Evolutionary conservation across 441 rosid genomes (phyloP).

Genomic region (Pelargonium citronellum): DNA sequence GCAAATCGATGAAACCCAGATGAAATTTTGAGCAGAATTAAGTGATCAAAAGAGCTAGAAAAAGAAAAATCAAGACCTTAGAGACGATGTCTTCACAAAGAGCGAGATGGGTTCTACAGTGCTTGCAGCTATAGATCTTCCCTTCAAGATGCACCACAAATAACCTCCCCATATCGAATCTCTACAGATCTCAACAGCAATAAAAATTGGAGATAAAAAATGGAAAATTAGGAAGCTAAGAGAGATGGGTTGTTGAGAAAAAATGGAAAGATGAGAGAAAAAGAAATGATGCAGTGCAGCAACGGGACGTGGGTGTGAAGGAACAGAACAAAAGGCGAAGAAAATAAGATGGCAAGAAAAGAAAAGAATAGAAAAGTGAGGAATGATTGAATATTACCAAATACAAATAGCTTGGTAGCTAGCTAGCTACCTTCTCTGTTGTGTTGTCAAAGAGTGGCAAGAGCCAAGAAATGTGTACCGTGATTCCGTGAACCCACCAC

Average conservation of each 20-base stretch:
- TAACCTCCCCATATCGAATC: slow-evolving; percentile 68
- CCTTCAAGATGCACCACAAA: slow-evolving; percentile 85
- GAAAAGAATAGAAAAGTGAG: background rate
- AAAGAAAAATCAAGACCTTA: slow-evolving; percentile 45
- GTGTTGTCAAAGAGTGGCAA: too few relatives aligned
- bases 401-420: too few relatives aligned
- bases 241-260: slow-evolving; percentile 3
- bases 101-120: slow-evolving; percentile 91
- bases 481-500: too few relatives aligned
- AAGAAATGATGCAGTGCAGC: background rate
- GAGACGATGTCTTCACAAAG: slow-evolving; percentile 65
- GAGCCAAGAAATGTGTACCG: too few relatives aligned
- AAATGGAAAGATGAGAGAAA: background rate
- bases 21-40: slow-evolving; percentile 15
- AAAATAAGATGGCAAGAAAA: background rate
- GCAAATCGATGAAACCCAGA: slow-evolving; percentile 27
- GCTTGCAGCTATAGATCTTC: slow-evolving; percentile 82
- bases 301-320: background rate
- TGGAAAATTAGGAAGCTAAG: background rate
- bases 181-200: slow-evolving; percentile 20
- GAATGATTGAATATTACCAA: background rate
- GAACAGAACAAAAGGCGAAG: background rate
- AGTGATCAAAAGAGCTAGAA: slow-evolving; percentile 11
- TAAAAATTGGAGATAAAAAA: background rate
- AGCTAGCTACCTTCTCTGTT: too few relatives aligned